Percentiles rank a stretch among this genome's conserved stretches.
phyloP scores from a whole-genome alignment of 2,329 filamentous ascomycete genomes.

The Colletotrichum kahawae region DNA sequence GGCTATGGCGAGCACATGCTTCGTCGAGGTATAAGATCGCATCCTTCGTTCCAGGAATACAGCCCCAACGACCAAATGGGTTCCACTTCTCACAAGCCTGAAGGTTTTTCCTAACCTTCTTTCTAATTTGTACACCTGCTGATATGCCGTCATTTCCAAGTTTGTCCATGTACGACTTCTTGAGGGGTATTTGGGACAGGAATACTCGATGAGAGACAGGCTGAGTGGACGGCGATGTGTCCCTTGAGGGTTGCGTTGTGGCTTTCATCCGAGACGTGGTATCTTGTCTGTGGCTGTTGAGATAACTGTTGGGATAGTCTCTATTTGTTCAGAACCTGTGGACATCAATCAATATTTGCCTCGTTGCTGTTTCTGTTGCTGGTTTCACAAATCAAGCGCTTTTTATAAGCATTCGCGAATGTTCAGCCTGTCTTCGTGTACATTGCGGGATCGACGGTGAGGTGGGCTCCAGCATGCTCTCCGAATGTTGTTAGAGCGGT shows the following conservation, averaged over 20 bases:
- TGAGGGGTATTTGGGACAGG: not conserved
- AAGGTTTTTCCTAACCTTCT: not conserved
- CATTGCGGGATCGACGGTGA: not conserved
- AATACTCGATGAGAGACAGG: not conserved
- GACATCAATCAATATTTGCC: not conserved
- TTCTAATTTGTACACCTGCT: not conserved
- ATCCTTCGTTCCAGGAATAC: rapidly evolving
- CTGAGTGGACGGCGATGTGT: not conserved
- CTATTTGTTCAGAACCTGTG: not conserved
- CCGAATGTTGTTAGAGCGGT: not conserved
- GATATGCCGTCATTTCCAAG: rapidly evolving
- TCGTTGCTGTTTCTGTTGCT: not conserved
- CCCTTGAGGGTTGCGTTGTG: not conserved
- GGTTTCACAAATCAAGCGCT: not conserved
- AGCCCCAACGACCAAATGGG: rapidly evolving
- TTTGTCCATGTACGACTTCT: not conserved
- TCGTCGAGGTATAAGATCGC: not conserved
- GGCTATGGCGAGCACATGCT: rapidly evolving
- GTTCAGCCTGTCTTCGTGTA: not conserved
- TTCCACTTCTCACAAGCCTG: too few relatives aligned
- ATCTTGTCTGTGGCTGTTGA: not conserved
- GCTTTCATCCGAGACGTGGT: too few relatives aligned
- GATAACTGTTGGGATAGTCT: not conserved
- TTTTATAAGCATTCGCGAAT: rapidly evolving
- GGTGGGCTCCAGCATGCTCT: not conserved